Evolutionary conservation across 2,329 filamentous ascomycete species (phyloP).

Genomic region (Stemphylium lycopersici): DNA sequence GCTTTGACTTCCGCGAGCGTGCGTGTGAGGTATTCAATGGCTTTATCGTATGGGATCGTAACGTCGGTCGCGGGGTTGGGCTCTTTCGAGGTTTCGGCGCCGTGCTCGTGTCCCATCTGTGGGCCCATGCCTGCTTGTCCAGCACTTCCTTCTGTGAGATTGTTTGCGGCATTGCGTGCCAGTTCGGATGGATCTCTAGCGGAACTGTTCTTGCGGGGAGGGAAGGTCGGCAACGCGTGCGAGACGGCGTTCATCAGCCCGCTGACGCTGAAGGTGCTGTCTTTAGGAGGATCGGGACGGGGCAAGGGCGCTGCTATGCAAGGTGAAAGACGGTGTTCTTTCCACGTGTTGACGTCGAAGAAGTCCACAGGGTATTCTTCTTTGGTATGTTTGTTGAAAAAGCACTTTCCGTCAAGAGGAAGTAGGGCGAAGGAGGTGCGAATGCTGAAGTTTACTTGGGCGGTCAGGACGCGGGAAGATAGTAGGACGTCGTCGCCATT

Average conservation of each 20-base stretch:
- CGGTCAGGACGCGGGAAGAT: conserved; percentile 86
- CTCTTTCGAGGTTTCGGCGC: conserved; percentile 27
- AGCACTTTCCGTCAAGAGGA: conserved; percentile 85
- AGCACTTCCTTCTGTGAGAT: conserved; percentile 37
- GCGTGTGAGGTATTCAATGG: conserved; percentile 72
- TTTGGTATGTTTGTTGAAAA: conserved; percentile 80
- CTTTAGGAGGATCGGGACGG: conserved; percentile 50
- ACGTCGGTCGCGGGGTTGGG: conserved; percentile 48
- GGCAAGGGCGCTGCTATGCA: conserved; percentile 74
- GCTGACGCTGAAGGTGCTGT: conserved; percentile 49
- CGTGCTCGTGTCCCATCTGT: conserved; percentile 53
- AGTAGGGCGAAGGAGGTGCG: conserved; percentile 84
- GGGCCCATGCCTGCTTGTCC: conserved; percentile 51
- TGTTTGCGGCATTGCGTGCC: conserved; percentile 35
- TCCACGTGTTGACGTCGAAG: conserved; percentile 79
- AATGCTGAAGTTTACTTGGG: conserved; percentile 91
- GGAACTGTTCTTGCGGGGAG: conserved; percentile 39
- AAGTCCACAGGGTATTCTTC: conserved; percentile 85
- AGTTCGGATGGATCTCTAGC: conserved; percentile 24
- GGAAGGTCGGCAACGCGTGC: conserved; percentile 52
- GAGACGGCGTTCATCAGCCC: conserved; percentile 57
- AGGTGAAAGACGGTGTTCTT: conserved; percentile 77
- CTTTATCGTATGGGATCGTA: conserved; percentile 62
- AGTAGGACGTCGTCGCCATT: conserved; percentile 93
- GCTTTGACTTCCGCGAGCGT: conserved; percentile 72